Conservation (phyloP, 2,329 filamentous ascomycete genomes). For the Onygenales sp. region DNA sequence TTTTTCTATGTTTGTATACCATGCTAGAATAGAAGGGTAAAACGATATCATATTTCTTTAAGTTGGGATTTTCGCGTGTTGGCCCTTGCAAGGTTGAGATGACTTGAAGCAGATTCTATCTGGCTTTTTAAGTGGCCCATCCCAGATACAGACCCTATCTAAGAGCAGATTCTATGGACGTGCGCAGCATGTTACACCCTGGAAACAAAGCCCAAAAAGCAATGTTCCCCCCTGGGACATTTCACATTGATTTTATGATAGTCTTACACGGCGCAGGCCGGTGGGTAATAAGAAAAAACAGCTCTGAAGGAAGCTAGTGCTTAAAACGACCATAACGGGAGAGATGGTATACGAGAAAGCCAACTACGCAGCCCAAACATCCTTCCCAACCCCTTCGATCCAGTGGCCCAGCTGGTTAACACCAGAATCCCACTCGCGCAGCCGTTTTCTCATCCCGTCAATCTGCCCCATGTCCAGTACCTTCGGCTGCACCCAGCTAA, state of each 20-base stretch:
- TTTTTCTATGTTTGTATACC: not conserved
- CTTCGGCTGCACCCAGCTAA: constrained; percentile 99
- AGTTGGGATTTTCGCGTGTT: too few species aligned
- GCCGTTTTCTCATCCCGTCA: constrained; percentile 73
- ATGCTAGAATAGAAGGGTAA: too few species aligned
- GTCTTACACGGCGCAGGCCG: not conserved
- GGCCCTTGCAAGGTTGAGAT: too few species aligned
- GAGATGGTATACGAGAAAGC: not conserved
- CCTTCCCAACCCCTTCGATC: constrained; percentile 89
- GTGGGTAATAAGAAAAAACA: not conserved
- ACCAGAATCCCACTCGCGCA: constrained; percentile 92
- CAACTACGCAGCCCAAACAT: constrained; percentile 78
- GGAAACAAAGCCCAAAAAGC: not conserved
- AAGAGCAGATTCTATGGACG: too few species aligned
- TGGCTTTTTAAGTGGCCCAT: not conserved
- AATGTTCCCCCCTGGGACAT: not conserved
- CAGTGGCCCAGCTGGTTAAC: constrained; percentile 95
- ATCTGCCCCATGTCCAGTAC: constrained; percentile 94
- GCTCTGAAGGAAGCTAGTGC: not conserved
- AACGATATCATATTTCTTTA: not conserved
- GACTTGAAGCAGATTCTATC: too few species aligned
- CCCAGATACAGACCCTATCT: not conserved
- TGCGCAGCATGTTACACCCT: not conserved
- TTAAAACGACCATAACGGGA: not conserved
- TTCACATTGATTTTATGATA: not conserved